Percentiles rank a stretch among this genome's conserved stretches.
These are phyloP conservation scores for Omphalotus olearius DNA, from an alignment of 1,284 basidiomycete species.

Conservation along the genomic window DNA sequence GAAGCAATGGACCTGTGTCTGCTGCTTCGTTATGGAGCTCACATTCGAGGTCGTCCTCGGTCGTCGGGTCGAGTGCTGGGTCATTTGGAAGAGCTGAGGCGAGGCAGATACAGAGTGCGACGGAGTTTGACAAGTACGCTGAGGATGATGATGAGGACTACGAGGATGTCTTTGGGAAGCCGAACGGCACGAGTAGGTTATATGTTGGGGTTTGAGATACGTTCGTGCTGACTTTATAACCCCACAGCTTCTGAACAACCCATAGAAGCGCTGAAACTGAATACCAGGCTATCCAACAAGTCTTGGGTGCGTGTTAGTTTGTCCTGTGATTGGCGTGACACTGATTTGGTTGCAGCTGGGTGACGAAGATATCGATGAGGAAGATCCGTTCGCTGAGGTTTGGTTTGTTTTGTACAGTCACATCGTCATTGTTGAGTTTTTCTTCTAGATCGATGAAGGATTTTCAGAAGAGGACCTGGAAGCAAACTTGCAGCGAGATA, in stretches of 20 bases:
- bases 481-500: conserved; percentile 85
- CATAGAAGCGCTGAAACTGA: conserved; percentile 74
- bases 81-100: conserved; percentile 67
- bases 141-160: conserved; percentile 86
- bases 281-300: conserved; percentile 78
- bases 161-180: conserved; percentile 75
- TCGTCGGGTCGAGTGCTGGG: conserved; percentile 29
- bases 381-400: conserved; percentile 93
- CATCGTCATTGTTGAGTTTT: not conserved
- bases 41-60: conserved; percentile 10
- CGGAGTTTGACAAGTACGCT: conserved; percentile 73
- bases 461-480: conserved; percentile 87
- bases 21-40: conserved; percentile 11
- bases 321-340: not conserved
- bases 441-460: conserved; percentile 78
- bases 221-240: no score
- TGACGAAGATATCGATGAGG: conserved; percentile 81
- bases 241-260: no score
- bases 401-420: conserved; percentile 13
- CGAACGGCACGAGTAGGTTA: conserved; percentile 54
- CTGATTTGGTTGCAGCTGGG: conserved; percentile 46
- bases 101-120: conserved; percentile 34
- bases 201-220: not conserved
- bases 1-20: conserved; percentile 16
- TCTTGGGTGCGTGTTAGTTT: conserved; percentile 65